Percentiles rank a stretch among this genome's conserved stretches.
These are phyloP conservation scores for Jimgerdemannia lactiflua DNA, from an alignment of 192 early-diverging fungal genomes.

Conservation along the genomic window DNA sequence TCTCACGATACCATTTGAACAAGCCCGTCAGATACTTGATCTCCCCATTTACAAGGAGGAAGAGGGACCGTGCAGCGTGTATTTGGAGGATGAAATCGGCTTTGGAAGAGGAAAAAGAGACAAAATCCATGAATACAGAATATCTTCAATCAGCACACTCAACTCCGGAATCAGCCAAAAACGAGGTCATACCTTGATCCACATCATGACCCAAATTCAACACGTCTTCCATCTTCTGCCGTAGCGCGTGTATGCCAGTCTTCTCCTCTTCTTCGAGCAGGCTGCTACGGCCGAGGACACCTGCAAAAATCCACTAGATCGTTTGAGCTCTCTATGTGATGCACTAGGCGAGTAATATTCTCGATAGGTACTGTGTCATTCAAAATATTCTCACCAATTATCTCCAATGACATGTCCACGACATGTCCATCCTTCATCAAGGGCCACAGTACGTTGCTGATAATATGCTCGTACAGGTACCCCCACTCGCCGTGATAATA, in stretches of 20 bases:
- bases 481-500: slow-evolving; percentile 4
- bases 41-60: neutral
- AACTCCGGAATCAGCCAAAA: neutral
- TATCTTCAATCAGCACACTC: too few relatives aligned
- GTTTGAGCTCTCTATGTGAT: neutral
- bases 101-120: neutral
- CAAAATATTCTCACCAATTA: neutral
- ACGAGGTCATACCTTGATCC: neutral
- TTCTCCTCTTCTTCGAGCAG: neutral
- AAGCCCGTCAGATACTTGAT: neutral
- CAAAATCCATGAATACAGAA: too few relatives aligned
- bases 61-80: neutral
- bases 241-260: neutral
- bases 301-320: neutral
- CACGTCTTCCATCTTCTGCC: neutral
- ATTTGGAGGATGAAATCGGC: neutral
- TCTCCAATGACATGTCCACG: neutral
- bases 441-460: slow-evolving; percentile 2
- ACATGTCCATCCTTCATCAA: slow-evolving; percentile 1
- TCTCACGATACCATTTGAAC: neutral
- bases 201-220: neutral
- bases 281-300: neutral
- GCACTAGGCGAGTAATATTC: too few relatives aligned
- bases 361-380: too few relatives aligned
- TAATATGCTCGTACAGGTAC: slow-evolving; percentile 4